These are phyloP conservation scores for Albatrellus ellisii DNA, from an alignment of 768 basidiomycete species.

Conservation along the genomic window DNA sequence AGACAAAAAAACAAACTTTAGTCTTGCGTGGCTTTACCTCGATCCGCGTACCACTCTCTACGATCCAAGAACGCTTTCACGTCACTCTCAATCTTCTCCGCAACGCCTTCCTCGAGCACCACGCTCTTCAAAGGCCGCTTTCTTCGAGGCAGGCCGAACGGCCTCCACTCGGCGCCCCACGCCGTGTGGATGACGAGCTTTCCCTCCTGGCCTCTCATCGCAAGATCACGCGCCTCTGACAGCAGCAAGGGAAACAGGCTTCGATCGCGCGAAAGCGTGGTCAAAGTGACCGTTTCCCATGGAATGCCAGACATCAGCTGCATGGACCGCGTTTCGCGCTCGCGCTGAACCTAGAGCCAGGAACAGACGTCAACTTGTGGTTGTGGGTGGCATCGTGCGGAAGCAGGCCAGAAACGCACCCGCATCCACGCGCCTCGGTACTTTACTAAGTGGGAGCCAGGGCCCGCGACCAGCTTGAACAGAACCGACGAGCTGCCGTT, in stretches of 20 bases:
- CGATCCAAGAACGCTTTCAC: conserved; percentile 70
- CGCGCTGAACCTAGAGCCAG: conserved; percentile 70
- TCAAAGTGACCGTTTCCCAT: conserved; percentile 96
- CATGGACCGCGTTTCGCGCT: conserved; percentile 88
- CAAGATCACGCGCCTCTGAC: conserved; percentile 80
- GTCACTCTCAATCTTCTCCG: conserved; percentile 75
- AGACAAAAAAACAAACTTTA: conserved; percentile 15
- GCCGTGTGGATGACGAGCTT: conserved; percentile 94
- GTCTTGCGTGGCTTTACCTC: too few relatives aligned
- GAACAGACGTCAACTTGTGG: not conserved
- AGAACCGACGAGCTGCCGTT: conserved; percentile 84
- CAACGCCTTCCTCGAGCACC: conserved; percentile 70
- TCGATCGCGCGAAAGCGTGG: conserved; percentile 82
- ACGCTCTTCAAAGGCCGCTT: conserved; percentile 85
- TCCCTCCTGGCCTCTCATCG: conserved; percentile 77
- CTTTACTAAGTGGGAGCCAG: conserved; percentile 86
- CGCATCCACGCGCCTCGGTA: conserved; percentile 94
- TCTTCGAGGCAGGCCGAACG: conserved; percentile 83
- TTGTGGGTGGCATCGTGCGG: not conserved
- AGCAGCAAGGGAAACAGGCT: conserved; percentile 68
- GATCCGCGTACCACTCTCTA: conserved; percentile 89
- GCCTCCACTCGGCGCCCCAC: conserved; percentile 94
- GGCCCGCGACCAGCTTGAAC: conserved; percentile 93
- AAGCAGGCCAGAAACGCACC: conserved; percentile 28
- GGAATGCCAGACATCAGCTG: conserved; percentile 84